Conservation (phyloP, 805 yeast genomes). For the Komagataella pastoris region DNA sequence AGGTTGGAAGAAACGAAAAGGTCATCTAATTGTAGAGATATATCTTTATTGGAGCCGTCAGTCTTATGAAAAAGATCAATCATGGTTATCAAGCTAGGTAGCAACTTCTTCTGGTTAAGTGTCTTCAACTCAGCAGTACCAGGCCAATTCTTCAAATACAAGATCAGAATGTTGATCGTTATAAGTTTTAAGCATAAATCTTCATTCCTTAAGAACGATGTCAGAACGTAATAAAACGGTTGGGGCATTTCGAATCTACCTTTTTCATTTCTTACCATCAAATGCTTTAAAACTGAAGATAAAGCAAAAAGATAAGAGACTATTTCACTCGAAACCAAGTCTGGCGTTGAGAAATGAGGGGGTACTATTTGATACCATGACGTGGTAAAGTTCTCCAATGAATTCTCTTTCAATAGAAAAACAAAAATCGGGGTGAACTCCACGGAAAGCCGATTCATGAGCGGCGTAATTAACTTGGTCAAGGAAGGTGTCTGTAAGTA, state of each 20-base stretch:
- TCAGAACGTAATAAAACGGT: conserved; percentile 14
- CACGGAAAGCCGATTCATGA: conserved; percentile 11
- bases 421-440: conserved; percentile 11
- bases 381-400: background rate
- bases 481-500: conserved; percentile 7
- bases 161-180: conserved; percentile 14
- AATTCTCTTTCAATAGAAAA: conserved; percentile 5
- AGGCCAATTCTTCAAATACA: conserved; percentile 10
- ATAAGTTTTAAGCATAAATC: conserved; percentile 12
- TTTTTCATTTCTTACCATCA: background rate
- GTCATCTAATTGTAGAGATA: conserved; percentile 3
- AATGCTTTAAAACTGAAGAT: conserved; percentile 9
- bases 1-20: conserved; percentile 9
- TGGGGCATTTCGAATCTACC: conserved; percentile 7
- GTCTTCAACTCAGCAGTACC: conserved; percentile 5
- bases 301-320: conserved; percentile 14
- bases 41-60: background rate
- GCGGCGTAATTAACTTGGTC: conserved; percentile 8
- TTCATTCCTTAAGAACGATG: conserved; percentile 12
- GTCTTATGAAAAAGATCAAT: conserved; percentile 4
- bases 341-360: conserved; percentile 11
- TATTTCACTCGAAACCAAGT: conserved; percentile 8
- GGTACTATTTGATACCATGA: background rate
- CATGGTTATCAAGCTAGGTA: conserved; percentile 11
- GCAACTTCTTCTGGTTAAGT: conserved; percentile 10